A percentile compares a stretch with the other conserved stretches of the same genome.
phyloP scores from a whole-genome alignment of 176 grass and related monocot species.

The Rhynchospora breviuscula region DNA sequence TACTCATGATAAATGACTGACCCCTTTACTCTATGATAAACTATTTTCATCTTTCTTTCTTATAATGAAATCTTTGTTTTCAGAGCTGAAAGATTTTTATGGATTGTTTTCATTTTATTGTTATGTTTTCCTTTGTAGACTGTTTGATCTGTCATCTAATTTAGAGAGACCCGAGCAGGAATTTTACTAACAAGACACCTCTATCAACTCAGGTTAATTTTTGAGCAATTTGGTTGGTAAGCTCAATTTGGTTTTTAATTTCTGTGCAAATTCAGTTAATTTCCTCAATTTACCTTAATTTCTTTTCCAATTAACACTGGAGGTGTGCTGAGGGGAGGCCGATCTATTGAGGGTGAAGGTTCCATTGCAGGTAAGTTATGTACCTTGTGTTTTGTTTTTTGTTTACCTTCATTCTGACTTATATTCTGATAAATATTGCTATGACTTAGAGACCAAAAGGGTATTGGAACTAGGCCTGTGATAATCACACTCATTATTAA shows the following conservation, averaged over 20 bases:
- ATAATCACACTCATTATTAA: not conserved
- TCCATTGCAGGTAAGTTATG: too few relatives aligned
- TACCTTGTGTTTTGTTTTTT: too few relatives aligned
- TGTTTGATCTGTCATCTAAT: constrained; percentile 83
- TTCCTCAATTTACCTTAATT: too few relatives aligned
- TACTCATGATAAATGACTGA: not conserved
- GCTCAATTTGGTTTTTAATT: too few relatives aligned
- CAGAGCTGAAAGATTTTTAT: not conserved
- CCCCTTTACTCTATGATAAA: not conserved
- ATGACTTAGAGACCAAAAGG: not conserved
- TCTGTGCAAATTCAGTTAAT: too few relatives aligned
- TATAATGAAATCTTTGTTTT: not conserved
- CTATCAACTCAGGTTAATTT: too few relatives aligned
- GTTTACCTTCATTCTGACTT: too few relatives aligned
- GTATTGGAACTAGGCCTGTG: not conserved
- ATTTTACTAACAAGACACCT: constrained; percentile 54
- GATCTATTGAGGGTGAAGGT: too few relatives aligned
- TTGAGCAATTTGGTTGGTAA: too few relatives aligned
- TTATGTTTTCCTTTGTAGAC: constrained; percentile 40
- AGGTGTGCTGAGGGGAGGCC: too few relatives aligned
- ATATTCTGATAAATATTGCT: not conserved
- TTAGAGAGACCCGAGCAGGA: constrained; percentile 74
- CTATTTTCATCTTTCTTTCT: not conserved
- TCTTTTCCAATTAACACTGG: too few relatives aligned
- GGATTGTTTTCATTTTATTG: not conserved